A percentile compares a stretch with the other conserved stretches of the same genome.
Evolutionary conservation across 2,329 filamentous ascomycete species (phyloP).

Genomic region (Fusarium nanum): DNA sequence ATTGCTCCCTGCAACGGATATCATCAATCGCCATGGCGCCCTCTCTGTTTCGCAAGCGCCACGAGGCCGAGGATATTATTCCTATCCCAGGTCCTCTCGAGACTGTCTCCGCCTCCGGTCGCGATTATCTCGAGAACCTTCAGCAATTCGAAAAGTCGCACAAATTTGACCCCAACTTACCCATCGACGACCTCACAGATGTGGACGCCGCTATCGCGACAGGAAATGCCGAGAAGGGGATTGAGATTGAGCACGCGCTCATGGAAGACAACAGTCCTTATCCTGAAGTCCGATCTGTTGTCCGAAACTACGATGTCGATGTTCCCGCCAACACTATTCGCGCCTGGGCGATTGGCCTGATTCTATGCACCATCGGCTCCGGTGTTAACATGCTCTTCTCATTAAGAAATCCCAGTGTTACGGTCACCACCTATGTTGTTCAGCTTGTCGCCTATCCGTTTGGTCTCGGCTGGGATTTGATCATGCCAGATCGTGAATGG

Average conservation of each 20-base stretch:
- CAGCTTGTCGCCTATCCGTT: slow-evolving; percentile 72
- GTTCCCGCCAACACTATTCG: slow-evolving; percentile 73
- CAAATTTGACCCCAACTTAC: slow-evolving; percentile 73
- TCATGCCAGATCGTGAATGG: slow-evolving; percentile 65
- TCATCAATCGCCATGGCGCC: slow-evolving; percentile 47
- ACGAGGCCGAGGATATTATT: slow-evolving; percentile 59
- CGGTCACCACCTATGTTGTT: slow-evolving; percentile 70
- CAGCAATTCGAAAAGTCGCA: slow-evolving; percentile 70
- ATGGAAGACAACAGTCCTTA: slow-evolving; percentile 75
- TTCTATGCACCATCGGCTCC: slow-evolving; percentile 72
- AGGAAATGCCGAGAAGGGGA: slow-evolving; percentile 66
- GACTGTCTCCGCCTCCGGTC: slow-evolving; percentile 54
- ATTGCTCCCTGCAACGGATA: slow-evolving; percentile 21
- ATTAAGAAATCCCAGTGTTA: slow-evolving; percentile 68
- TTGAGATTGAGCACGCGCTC: slow-evolving; percentile 67
- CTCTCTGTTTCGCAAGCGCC: slow-evolving; percentile 59
- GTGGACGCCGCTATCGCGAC: slow-evolving; percentile 68
- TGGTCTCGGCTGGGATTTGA: slow-evolving; percentile 64
- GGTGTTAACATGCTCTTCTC: slow-evolving; percentile 71
- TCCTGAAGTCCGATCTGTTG: slow-evolving; percentile 73
- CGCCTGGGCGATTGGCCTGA: slow-evolving; percentile 70
- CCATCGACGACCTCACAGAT: slow-evolving; percentile 70
- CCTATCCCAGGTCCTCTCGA: slow-evolving; percentile 56
- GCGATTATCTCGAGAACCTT: slow-evolving; percentile 60
- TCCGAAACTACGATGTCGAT: slow-evolving; percentile 73